phyloP scores from a whole-genome alignment of 2,329 filamentous ascomycete genomes.

The Mariannaea elegans region DNA sequence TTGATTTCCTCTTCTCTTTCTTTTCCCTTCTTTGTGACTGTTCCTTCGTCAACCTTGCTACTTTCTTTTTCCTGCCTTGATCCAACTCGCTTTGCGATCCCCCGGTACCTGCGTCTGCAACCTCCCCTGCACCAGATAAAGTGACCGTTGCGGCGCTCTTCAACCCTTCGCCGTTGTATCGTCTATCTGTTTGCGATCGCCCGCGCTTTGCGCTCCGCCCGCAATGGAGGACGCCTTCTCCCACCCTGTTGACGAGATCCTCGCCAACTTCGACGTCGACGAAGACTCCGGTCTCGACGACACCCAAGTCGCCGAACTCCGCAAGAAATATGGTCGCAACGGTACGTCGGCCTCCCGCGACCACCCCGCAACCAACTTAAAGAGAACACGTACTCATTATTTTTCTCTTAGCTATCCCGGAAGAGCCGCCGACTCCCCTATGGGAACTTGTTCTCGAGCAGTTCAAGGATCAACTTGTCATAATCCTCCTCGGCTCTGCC shows the following conservation, averaged over 20 bases:
- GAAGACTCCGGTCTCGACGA: constrained; percentile 64
- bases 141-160: background rate
- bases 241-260: constrained; percentile 65
- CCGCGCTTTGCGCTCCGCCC: constrained; percentile 34
- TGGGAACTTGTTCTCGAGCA: constrained; percentile 98
- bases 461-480: constrained; percentile 98
- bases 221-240: constrained; percentile 72
- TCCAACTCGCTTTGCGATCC: background rate
- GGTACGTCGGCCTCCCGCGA: constrained; percentile 54
- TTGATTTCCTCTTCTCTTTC: constrained; percentile 26
- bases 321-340: constrained; percentile 72
- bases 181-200: constrained; percentile 27
- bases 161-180: constrained; percentile 2
- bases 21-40: constrained; percentile 22
- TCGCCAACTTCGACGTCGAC: constrained; percentile 67
- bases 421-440: constrained; percentile 94
- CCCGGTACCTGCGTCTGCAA: constrained; percentile 15
- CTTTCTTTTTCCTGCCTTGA: constrained; percentile 17
- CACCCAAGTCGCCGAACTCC: constrained; percentile 63
- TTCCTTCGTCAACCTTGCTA: constrained; percentile 15
- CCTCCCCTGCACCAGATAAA: constrained; percentile 11
- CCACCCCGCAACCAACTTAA: constrained; percentile 18
- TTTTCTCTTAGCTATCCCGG: constrained; percentile 63
- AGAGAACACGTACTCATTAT: constrained; percentile 24
- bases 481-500: constrained; percentile 92